Base-by-base conservation (phyloP, 257 asterid genomes). In the Euphrasia confusa region DNA sequence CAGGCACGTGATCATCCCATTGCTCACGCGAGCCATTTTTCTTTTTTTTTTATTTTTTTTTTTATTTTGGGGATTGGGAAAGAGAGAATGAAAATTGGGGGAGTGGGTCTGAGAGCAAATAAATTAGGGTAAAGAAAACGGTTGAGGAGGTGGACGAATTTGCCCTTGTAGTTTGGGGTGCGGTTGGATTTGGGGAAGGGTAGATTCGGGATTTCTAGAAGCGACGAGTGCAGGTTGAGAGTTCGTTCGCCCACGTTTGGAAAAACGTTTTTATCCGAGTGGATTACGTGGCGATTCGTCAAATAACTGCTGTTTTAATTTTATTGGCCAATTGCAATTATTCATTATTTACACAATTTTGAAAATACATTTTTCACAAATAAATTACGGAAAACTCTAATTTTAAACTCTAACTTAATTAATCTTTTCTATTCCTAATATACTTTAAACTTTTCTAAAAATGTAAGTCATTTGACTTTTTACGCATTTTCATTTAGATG, bases 1-100 rank as follows among this genome's bases (percentile, higher is more conserved):
- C 0, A 84, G 68, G 0, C 68, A 58, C 1, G 72, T 48, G 58
- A 84, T 74, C 35, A 90, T 14, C 27, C 73, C 71, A 37, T 83
- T 87, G 85, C 92, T 87, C 30, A 74, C 27, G 15, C 79, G 77
- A 55, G 61, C 60, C 77, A 74, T 76, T 58, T 14, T 63, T 21
- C 2, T 40, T 42, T 42, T 42, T 42, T 10, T 42, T 42, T 42
- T 33, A 7, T 5, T 15, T 30, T 30, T 11, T 0, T 42, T 42
- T 42, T 35, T 3, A 4, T 14, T 15, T 37, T 57, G 5, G 10
- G 32, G 6, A 9, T 6, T 1, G 17, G 17, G 7, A 37, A 37
- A 12, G 37, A 42, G 48, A 30, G 7, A 7, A 33, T 47, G 63
- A 44, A 54, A 40, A 49, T 45, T 61, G 62, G 60, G 68, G 58